A percentile compares a stretch with the other conserved stretches of the same genome.
Conservation (phyloP, 2,329 filamentous ascomycete genomes). For the Alternaria sp. region DNA sequence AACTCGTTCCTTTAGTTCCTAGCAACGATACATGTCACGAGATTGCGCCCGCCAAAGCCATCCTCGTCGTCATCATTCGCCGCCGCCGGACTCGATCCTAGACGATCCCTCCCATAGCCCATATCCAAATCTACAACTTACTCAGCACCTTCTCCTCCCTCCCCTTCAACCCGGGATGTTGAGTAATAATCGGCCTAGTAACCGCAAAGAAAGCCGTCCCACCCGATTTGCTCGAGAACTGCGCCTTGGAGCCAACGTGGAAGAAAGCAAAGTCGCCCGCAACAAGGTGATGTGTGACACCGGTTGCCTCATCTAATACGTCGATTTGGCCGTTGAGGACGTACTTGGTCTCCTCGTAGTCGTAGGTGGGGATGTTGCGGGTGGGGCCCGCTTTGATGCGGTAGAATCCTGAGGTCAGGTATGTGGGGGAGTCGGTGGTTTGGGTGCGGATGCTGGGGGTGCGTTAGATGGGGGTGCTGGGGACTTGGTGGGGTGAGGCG, state of each 20-base stretch:
- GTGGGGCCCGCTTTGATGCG: constrained; percentile 30
- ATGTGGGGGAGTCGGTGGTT: constrained; percentile 26
- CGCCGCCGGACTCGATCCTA: no score
- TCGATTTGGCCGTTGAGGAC: constrained; percentile 34
- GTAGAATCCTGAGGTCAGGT: constrained; percentile 37
- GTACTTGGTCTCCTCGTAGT: constrained; percentile 36
- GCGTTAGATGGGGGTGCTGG: neutral
- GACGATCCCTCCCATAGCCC: neutral
- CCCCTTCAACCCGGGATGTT: constrained; percentile 26
- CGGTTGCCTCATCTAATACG: constrained; percentile 33
- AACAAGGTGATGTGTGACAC: constrained; percentile 32
- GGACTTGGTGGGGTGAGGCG: neutral
- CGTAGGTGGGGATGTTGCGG: constrained; percentile 25
- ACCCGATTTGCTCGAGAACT: constrained; percentile 30
- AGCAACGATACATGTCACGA: neutral
- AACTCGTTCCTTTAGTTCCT: neutral
- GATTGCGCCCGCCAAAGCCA: neutral
- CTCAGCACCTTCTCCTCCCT: constrained; percentile 24
- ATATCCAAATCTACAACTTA: constrained; percentile 1
- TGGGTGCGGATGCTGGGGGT: constrained; percentile 24
- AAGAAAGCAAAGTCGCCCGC: constrained; percentile 37
- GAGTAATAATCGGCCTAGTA: constrained; percentile 25
- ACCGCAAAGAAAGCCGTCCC: constrained; percentile 33
- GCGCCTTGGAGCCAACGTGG: constrained; percentile 29
- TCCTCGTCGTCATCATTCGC: neutral